These are phyloP conservation scores for Ustilago loliicola DNA, from an alignment of 1,284 basidiomycete species.

Conservation along the genomic window DNA sequence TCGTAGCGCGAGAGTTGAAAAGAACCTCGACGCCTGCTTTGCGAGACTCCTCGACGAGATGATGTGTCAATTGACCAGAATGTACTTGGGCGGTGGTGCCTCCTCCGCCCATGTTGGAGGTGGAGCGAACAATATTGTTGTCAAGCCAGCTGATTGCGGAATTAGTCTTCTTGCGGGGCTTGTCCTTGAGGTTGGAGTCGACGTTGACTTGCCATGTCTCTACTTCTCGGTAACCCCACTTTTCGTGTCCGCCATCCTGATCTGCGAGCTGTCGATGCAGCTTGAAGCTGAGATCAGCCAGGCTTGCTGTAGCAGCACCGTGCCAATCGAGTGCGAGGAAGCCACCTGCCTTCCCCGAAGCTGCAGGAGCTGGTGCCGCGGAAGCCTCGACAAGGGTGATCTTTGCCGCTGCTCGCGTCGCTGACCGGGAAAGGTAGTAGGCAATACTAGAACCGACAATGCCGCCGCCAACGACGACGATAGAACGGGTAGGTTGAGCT, in stretches of 20 bases:
- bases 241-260: constrained; percentile 77
- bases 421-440: constrained; percentile 76
- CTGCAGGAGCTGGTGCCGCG: constrained; percentile 74
- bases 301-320: constrained; percentile 70
- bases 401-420: constrained; percentile 26
- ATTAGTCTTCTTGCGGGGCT: constrained; percentile 15
- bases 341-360: constrained; percentile 90
- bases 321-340: constrained; percentile 88
- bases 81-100: constrained; percentile 82
- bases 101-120: constrained; percentile 70
- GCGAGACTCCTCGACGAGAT: constrained; percentile 77
- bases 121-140: constrained; percentile 59
- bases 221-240: constrained; percentile 87
- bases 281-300: constrained; percentile 82
- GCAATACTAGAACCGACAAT: constrained; percentile 88
- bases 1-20: constrained; percentile 65
- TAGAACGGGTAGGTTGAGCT: constrained; percentile 26
- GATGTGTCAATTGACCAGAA: constrained; percentile 82
- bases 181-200: constrained; percentile 52
- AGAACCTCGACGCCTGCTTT: constrained; percentile 72
- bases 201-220: constrained; percentile 68
- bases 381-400: constrained; percentile 82
- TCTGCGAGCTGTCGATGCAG: constrained; percentile 84
- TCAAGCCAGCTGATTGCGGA: constrained; percentile 69
- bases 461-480: constrained; percentile 73